phyloP scores from a whole-genome alignment of 768 basidiomycete species.

The Clavulina sp. region DNA sequence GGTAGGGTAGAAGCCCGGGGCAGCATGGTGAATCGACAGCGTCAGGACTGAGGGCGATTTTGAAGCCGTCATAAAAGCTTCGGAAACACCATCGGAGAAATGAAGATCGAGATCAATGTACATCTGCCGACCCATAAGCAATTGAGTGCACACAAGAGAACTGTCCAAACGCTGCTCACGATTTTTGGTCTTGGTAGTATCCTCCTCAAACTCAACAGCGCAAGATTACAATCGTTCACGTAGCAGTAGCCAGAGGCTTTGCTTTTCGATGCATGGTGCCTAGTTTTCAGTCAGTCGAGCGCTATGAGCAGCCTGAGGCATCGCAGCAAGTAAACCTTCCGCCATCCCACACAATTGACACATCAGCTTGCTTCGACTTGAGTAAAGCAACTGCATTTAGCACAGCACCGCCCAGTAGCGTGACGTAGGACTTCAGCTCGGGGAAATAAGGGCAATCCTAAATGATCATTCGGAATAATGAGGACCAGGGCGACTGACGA shows the following conservation, averaged over 20 bases:
- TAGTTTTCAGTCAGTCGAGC: slow-evolving; percentile 12
- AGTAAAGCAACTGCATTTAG: slow-evolving; percentile 55
- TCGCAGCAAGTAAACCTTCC: slow-evolving; percentile 34
- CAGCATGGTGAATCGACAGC: slow-evolving; percentile 67
- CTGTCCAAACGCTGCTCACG: neutral
- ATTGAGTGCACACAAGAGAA: slow-evolving; percentile 21
- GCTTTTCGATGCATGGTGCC: slow-evolving; percentile 71
- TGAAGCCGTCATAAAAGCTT: slow-evolving; percentile 40
- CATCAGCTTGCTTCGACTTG: slow-evolving; percentile 29
- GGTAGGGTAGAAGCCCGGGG: slow-evolving; percentile 70
- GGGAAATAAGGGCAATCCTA: slow-evolving; percentile 75
- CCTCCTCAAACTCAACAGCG: slow-evolving; percentile 51
- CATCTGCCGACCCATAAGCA: no score
- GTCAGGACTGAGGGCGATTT: slow-evolving; percentile 30
- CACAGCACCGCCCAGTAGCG: slow-evolving; percentile 56
- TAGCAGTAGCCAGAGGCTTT: slow-evolving; percentile 86
- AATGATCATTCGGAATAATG: neutral
- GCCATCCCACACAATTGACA: slow-evolving; percentile 83
- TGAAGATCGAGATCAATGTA: slow-evolving; percentile 90
- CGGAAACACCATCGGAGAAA: slow-evolving; percentile 74
- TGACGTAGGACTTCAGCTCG: slow-evolving; percentile 50
- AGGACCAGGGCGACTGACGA: neutral
- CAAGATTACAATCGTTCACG: slow-evolving; percentile 75
- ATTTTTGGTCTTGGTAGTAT: slow-evolving; percentile 13
- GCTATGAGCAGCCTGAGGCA: neutral